Evolutionary conservation across 495 filamentous ascomycete genomes (phyloP).

Genomic region (Cercophora sp.): DNA sequence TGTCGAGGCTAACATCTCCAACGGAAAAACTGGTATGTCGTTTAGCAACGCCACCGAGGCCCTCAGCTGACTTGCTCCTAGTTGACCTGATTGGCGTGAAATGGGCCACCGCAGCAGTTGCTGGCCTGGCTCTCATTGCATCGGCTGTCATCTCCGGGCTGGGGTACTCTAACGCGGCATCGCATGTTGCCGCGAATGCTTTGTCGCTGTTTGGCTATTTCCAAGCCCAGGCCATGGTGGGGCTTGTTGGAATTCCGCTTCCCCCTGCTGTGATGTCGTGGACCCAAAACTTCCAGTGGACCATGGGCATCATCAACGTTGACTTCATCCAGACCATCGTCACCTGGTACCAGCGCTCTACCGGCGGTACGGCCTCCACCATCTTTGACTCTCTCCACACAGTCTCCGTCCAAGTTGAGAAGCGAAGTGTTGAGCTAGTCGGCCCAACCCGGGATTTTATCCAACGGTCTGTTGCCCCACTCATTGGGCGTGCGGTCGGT

Average conservation of each 20-base stretch:
- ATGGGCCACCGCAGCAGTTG: slow-evolving; percentile 89
- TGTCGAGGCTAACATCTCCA: slow-evolving; percentile 84
- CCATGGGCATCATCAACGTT: slow-evolving; percentile 91
- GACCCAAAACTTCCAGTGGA: slow-evolving; percentile 99
- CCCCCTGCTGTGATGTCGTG: slow-evolving; percentile 89
- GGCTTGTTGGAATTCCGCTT: slow-evolving; percentile 73
- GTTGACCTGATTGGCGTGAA: slow-evolving; percentile 85
- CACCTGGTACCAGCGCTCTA: slow-evolving; percentile 95
- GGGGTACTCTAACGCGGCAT: slow-evolving; percentile 90
- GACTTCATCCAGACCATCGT: slow-evolving; percentile 83
- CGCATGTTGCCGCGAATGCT: slow-evolving; percentile 92
- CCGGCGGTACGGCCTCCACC: slow-evolving; percentile 81
- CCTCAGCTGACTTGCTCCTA: neutral
- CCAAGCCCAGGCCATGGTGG: slow-evolving; percentile 94
- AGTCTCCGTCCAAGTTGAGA: slow-evolving; percentile 82
- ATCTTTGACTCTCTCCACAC: slow-evolving; percentile 69
- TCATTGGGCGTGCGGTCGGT: slow-evolving; percentile 30
- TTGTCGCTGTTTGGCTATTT: slow-evolving; percentile 94
- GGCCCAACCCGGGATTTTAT: slow-evolving; percentile 23
- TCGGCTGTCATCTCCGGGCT: slow-evolving; percentile 81
- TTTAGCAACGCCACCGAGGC: no score
- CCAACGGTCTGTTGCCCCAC: slow-evolving; percentile 47
- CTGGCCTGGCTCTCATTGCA: slow-evolving; percentile 76
- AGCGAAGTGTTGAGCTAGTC: slow-evolving; percentile 51
- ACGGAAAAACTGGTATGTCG: slow-evolving; percentile 66